A percentile compares a stretch with the other conserved stretches of the same genome.
phyloP scores from a whole-genome alignment of 139 green algal genomes.

The Closterium sp. region DNA sequence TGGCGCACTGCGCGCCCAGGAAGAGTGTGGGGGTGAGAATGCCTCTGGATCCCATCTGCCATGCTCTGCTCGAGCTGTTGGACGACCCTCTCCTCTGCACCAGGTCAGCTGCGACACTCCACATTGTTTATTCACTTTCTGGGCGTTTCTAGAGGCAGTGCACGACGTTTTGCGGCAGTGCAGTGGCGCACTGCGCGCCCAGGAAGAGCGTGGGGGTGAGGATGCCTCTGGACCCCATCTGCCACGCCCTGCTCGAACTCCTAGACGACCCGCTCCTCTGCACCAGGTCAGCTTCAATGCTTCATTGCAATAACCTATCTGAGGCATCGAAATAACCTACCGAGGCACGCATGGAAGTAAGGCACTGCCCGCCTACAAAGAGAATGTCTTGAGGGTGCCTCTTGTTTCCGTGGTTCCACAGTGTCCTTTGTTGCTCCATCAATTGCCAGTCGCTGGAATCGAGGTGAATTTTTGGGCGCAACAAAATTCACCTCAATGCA shows the following conservation, averaged over 20 bases:
- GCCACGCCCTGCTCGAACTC: constrained; percentile 3
- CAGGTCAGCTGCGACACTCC: constrained; percentile 9
- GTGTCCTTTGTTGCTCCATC: no score
- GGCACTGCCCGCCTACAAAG: no score
- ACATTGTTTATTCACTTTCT: neutral
- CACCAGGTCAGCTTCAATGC: constrained; percentile 4
- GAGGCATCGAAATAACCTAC: no score
- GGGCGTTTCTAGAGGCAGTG: no score
- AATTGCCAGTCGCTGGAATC: no score
- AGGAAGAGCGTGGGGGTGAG: constrained; percentile 46
- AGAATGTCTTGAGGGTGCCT: no score
- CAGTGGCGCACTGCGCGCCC: neutral
- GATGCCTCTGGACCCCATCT: constrained; percentile 37
- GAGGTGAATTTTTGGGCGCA: no score
- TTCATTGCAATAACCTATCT: constrained; percentile 16
- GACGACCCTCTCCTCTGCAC: constrained; percentile 41
- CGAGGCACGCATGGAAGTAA: no score
- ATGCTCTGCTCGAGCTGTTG: constrained; percentile 16
- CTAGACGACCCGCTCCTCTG: constrained; percentile 37
- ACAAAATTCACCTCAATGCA: no score
- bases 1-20: constrained; percentile 10
- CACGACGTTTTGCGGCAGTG: no score
- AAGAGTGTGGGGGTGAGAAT: constrained; percentile 46
- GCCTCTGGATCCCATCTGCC: constrained; percentile 22
- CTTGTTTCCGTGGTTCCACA: no score